These are phyloP conservation scores for Monilinia aucupariae DNA, from an alignment of 2,329 filamentous ascomycete genomes.

Conservation along the genomic window DNA sequence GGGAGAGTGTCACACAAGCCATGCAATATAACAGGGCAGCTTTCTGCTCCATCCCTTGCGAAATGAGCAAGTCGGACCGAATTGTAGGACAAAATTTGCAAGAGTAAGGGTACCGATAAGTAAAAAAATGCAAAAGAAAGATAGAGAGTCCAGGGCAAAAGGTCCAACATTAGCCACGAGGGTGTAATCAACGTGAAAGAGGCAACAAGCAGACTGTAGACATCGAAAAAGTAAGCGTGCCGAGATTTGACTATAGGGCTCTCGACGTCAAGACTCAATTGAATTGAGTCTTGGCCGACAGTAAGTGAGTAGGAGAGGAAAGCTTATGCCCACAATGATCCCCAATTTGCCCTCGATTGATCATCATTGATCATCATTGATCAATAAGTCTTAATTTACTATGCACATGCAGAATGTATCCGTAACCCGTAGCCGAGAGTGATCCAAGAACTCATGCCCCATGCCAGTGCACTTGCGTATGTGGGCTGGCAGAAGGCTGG, in stretches of 20 bases:
- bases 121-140: neutral
- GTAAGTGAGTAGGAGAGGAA: no score
- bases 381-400: neutral
- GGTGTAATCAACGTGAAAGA: neutral
- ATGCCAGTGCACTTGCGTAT: conserved; percentile 5
- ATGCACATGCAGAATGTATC: neutral
- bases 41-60: conserved; percentile 3
- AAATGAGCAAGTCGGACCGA: conserved; percentile 17
- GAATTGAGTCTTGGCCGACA: no score
- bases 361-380: no score
- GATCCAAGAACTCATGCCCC: neutral
- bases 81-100: conserved; percentile 8
- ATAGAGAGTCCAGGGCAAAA: neutral
- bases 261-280: neutral
- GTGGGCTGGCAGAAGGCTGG: neutral
- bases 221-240: neutral
- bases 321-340: neutral
- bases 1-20: conserved; percentile 2
- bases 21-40: conserved; percentile 6
- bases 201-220: neutral
- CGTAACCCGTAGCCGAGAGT: neutral
- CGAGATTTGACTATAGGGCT: neutral
- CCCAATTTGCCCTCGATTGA: neutral
- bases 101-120: neutral
- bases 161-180: neutral